Evolutionary conservation across 2,329 filamentous ascomycete species (phyloP).

Genomic region (Microcyclospora tardicrescens): DNA sequence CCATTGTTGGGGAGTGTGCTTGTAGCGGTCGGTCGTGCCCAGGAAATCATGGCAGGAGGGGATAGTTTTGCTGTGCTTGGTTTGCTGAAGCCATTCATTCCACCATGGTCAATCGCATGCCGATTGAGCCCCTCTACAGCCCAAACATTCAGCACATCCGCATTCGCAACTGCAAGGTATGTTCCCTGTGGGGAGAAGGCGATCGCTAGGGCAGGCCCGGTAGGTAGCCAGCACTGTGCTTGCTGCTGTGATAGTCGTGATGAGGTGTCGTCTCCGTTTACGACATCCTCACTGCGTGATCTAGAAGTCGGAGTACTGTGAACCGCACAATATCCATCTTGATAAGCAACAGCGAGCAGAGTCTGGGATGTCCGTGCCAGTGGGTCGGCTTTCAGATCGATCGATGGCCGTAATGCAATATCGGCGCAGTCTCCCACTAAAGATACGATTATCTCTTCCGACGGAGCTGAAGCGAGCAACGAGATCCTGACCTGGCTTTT

Average conservation of each 20-base stretch:
- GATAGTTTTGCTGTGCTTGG: conserved; percentile 17
- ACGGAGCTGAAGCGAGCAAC: background rate
- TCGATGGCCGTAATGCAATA: conserved; percentile 1
- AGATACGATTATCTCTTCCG: background rate
- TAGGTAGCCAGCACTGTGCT: conserved; percentile 5
- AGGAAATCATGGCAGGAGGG: conserved; percentile 9
- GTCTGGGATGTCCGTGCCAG: conserved; percentile 1
- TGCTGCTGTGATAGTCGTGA: too few relatives aligned
- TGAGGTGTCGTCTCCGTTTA: too few relatives aligned
- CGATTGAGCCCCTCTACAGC: conserved; percentile 10
- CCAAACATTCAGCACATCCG: conserved; percentile 35
- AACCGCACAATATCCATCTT: conserved; percentile 27
- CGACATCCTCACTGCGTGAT: too few relatives aligned
- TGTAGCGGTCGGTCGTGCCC: conserved; percentile 7
- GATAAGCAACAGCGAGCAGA: conserved; percentile 28
- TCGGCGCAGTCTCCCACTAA: background rate
- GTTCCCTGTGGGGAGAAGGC: conserved; percentile 32
- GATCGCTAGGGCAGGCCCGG: conserved; percentile 26
- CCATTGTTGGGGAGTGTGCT: background rate
- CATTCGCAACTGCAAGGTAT: conserved; percentile 31
- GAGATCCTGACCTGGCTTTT: conserved; percentile 3
- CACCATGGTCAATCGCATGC: conserved; percentile 1
- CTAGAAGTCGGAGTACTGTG: conserved; percentile 22
- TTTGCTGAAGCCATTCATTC: conserved; percentile 6
- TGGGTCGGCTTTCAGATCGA: conserved; percentile 5